These are phyloP conservation scores for Alternaria metachromatica DNA, from an alignment of 2,329 filamentous ascomycete genomes.

Conservation along the genomic window DNA sequence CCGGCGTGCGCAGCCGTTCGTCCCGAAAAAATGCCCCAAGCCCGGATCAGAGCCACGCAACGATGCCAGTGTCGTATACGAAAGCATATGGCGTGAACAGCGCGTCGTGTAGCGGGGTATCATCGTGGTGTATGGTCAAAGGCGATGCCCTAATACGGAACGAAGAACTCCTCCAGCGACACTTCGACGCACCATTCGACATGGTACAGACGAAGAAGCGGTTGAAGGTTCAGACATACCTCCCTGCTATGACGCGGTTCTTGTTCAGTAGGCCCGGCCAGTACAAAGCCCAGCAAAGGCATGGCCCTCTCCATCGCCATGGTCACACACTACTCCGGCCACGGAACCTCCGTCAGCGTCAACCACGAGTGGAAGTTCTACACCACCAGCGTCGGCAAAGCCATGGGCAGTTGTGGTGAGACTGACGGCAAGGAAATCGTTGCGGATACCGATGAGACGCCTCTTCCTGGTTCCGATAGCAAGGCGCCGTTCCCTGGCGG, in stretches of 20 bases:
- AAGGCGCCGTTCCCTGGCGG: not conserved
- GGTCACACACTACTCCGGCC: not conserved
- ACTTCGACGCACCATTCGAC: conserved; percentile 84
- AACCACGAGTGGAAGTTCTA: not conserved
- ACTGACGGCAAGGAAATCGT: not conserved
- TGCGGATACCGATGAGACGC: not conserved
- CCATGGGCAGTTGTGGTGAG: not conserved
- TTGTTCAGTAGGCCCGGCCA: conserved; percentile 63
- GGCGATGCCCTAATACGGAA: conserved; percentile 74
- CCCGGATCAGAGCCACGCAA: conserved; percentile 50
- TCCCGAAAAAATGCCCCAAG: not conserved
- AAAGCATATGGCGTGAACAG: conserved; percentile 44
- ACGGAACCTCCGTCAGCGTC: not conserved
- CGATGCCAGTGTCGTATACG: conserved; percentile 51
- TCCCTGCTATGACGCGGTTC: conserved; percentile 85
- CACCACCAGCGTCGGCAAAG: not conserved
- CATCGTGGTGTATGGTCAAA: conserved; percentile 51
- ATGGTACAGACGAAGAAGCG: conserved; percentile 79
- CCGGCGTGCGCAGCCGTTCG: too few species aligned
- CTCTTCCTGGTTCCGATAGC: not conserved
- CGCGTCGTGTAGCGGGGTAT: conserved; percentile 35
- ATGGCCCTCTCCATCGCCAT: not conserved
- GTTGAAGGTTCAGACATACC: conserved; percentile 75
- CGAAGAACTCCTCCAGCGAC: conserved; percentile 58
- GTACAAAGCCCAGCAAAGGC: not conserved